Conservation (phyloP, 768 basidiomycete genomes). For the Pulveroboletus sp. region DNA sequence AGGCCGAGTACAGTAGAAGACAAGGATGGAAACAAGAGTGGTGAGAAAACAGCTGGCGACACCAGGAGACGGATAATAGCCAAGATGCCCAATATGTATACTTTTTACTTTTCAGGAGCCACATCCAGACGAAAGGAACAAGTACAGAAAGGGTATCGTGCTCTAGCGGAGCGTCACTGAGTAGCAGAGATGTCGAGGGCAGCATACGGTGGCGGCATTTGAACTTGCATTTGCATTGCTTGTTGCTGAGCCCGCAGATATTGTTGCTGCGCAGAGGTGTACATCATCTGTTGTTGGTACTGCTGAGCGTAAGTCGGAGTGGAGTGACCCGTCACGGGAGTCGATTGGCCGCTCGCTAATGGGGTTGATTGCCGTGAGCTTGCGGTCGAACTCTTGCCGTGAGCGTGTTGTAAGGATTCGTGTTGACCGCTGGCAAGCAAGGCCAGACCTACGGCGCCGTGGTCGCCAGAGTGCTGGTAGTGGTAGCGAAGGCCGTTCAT, state of each 20-base stretch:
- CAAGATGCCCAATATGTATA: conserved; percentile 35
- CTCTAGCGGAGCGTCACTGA: conserved; percentile 14
- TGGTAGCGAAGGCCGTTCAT: conserved; percentile 98
- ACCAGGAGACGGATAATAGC: conserved; percentile 20
- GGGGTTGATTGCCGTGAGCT: conserved; percentile 34
- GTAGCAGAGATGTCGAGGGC: conserved; percentile 9
- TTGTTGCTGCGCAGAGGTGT: conserved; percentile 35
- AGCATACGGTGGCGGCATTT: conserved; percentile 24
- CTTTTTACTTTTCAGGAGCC: conserved; percentile 32
- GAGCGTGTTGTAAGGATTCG: conserved; percentile 42
- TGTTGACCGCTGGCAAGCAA: conserved; percentile 76
- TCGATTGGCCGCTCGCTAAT: conserved; percentile 30
- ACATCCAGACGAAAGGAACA: not conserved
- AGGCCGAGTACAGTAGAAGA: conserved; percentile 23
- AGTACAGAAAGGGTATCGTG: conserved; percentile 15
- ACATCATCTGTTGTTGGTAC: conserved; percentile 37
- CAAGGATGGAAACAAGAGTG: conserved; percentile 9
- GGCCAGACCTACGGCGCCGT: conserved; percentile 84
- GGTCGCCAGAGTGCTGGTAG: conserved; percentile 94
- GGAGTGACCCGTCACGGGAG: conserved; percentile 28
- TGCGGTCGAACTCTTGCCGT: conserved; percentile 29
- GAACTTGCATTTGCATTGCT: conserved; percentile 28
- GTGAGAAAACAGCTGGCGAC: conserved; percentile 6
- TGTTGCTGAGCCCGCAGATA: conserved; percentile 35
- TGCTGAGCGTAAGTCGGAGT: conserved; percentile 32